A percentile compares a stretch with the other conserved stretches of the same genome.
Conservation (phyloP, 1,284 basidiomycete genomes). For the Ceratobasidium sp. region DNA sequence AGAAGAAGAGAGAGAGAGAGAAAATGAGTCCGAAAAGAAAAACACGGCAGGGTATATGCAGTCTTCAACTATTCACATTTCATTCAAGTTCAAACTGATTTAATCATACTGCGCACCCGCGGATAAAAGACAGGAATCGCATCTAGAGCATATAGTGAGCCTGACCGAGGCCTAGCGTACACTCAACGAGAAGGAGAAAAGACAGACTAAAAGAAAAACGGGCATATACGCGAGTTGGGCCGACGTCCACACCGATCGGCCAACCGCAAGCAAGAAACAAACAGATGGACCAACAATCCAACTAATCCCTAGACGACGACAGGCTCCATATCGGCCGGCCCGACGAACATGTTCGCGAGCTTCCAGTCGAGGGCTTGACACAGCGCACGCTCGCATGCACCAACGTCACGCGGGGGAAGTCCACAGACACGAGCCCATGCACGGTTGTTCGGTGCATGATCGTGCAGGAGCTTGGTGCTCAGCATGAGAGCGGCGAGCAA, state of each 20-base stretch:
- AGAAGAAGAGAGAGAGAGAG: not conserved
- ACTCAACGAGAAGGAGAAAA: not conserved
- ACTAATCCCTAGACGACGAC: constrained; percentile 7
- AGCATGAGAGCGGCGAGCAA: constrained; percentile 38
- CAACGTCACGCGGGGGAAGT: constrained; percentile 10
- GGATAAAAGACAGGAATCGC: not conserved
- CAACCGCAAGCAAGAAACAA: not conserved
- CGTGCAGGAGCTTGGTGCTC: constrained; percentile 37
- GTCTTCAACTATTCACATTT: constrained; percentile 39
- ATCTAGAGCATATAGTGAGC: constrained; percentile 33
- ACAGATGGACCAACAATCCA: not conserved
- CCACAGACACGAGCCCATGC: constrained; percentile 37
- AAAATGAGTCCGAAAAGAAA: not conserved
- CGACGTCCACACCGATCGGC: constrained; percentile 17
- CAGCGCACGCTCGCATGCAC: constrained; percentile 35
- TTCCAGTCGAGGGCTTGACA: constrained; percentile 37
- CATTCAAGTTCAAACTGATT: constrained; percentile 31
- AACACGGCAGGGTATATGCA: constrained; percentile 36
- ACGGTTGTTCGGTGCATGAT: constrained; percentile 39
- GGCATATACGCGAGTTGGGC: constrained; percentile 4
- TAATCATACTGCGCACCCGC: constrained; percentile 15
- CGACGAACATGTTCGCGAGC: constrained; percentile 31
- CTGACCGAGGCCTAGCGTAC: constrained; percentile 23
- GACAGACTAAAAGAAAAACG: constrained; percentile 1
- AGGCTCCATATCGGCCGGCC: constrained; percentile 23